Conservation (phyloP, 208 protist genomes). For the Tritrichomonas foetus region DNA sequence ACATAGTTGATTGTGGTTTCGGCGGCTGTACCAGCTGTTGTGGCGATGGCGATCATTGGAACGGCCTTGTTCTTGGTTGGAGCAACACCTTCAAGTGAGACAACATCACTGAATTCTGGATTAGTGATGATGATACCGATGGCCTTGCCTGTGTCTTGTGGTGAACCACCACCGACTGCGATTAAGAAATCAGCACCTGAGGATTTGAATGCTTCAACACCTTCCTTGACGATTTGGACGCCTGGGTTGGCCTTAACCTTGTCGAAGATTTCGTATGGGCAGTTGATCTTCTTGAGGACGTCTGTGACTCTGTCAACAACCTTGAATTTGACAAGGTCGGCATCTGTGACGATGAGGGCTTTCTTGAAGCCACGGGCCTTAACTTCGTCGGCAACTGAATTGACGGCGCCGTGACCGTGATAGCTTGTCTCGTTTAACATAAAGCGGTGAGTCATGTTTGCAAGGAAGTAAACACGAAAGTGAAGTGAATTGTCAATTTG, state of each 20-base stretch:
- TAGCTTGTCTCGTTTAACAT: neutral
- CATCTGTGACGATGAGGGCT: neutral
- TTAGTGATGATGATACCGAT: constrained; percentile 56
- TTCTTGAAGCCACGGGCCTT: neutral
- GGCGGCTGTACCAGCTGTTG: constrained; percentile 57
- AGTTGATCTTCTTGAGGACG: neutral
- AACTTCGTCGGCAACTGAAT: neutral
- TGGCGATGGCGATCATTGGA: constrained; percentile 50
- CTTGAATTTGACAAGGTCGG: neutral
- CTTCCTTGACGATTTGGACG: neutral
- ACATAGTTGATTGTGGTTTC: constrained; percentile 56
- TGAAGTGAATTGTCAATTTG: too few relatives aligned
- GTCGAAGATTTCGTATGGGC: neutral
- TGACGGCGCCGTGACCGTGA: neutral
- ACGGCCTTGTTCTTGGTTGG: constrained; percentile 22
- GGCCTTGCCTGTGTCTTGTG: constrained; percentile 57
- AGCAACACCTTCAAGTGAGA: constrained; percentile 53
- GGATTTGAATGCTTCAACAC: neutral
- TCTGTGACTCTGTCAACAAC: neutral
- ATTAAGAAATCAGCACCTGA: neutral
- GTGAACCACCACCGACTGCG: constrained; percentile 58
- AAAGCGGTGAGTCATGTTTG: too few relatives aligned
- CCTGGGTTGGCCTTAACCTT: neutral
- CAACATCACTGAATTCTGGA: constrained; percentile 46
- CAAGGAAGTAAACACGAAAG: too few relatives aligned